A percentile compares a stretch with the other conserved stretches of the same genome.
Evolutionary conservation across 345 rosid genomes (phyloP).

Genomic region (Salix caprea): DNA sequence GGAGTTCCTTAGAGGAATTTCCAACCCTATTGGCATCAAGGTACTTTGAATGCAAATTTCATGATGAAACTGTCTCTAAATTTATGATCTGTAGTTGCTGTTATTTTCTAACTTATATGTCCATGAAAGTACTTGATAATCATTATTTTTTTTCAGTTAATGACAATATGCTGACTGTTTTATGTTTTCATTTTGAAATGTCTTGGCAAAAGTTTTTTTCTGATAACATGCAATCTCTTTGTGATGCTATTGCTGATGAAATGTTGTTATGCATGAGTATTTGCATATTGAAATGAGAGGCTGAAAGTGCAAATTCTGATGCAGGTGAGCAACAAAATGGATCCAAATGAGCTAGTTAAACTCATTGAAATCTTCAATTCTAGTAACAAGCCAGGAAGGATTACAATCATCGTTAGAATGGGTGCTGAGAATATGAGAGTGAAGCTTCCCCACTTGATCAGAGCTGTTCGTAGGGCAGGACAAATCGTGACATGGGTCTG

Average conservation of each 20-base stretch:
- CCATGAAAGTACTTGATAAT: neutral
- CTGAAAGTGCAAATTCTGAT: constrained; percentile 3
- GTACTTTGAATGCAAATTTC: neutral
- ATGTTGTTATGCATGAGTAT: neutral
- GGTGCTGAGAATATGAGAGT: constrained; percentile 34
- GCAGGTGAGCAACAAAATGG: constrained; percentile 32
- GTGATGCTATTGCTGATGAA: neutral
- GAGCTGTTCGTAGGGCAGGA: constrained; percentile 22
- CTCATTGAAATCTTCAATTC: constrained; percentile 25
- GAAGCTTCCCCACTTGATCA: constrained; percentile 25
- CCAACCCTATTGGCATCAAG: constrained; percentile 33
- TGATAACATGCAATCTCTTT: neutral
- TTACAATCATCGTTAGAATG: constrained; percentile 27
- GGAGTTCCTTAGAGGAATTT: constrained; percentile 29
- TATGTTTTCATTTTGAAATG: neutral
- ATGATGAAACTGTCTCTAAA: neutral
- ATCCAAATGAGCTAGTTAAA: constrained; percentile 26
- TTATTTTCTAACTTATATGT: neutral
- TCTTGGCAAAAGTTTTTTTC: neutral
- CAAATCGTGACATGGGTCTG: constrained; percentile 29
- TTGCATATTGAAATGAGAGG: neutral
- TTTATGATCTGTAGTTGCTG: neutral
- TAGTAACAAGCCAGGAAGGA: constrained; percentile 25
- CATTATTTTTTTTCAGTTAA: neutral
- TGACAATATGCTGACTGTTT: neutral